Evolutionary conservation across 768 basidiomycete genomes (phyloP).

Genomic region (Chlorophyllum brunneum): DNA sequence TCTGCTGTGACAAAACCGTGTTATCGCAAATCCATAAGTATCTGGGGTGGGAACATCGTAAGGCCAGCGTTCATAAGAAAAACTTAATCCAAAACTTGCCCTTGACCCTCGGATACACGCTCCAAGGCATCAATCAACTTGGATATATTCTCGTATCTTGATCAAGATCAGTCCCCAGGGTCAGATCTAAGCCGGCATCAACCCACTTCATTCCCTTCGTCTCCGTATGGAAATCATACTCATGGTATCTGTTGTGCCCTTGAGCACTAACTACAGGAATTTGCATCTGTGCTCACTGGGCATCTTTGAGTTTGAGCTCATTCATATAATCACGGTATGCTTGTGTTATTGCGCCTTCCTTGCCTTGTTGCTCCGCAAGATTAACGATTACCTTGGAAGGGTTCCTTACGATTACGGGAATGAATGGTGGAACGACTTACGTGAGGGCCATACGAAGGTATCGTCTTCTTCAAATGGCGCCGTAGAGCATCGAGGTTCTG

Average conservation of each 20-base stretch:
- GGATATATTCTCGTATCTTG: conserved; percentile 86
- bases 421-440: conserved; percentile 32
- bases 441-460: conserved; percentile 73
- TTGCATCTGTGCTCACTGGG: conserved; percentile 39
- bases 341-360: conserved; percentile 74
- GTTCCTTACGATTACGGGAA: conserved; percentile 4
- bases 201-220: conserved; percentile 92
- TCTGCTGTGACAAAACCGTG: conserved; percentile 71
- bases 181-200: neutral
- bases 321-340: conserved; percentile 72
- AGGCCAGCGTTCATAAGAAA: conserved; percentile 9
- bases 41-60: conserved; percentile 28
- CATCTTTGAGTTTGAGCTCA: conserved; percentile 51
- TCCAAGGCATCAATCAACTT: conserved; percentile 71
- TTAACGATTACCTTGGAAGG: conserved; percentile 71
- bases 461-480: conserved; percentile 68
- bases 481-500: conserved; percentile 70
- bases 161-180: conserved; percentile 1
- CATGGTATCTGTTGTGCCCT: conserved; percentile 51
- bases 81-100: conserved; percentile 36
- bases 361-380: conserved; percentile 87
- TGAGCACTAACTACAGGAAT: neutral
- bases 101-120: conserved; percentile 75
- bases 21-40: conserved; percentile 82
- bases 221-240: conserved; percentile 92